Evolutionary conservation across 305 asterid species (phyloP).

Genomic region (Fraxinus dipetala): DNA sequence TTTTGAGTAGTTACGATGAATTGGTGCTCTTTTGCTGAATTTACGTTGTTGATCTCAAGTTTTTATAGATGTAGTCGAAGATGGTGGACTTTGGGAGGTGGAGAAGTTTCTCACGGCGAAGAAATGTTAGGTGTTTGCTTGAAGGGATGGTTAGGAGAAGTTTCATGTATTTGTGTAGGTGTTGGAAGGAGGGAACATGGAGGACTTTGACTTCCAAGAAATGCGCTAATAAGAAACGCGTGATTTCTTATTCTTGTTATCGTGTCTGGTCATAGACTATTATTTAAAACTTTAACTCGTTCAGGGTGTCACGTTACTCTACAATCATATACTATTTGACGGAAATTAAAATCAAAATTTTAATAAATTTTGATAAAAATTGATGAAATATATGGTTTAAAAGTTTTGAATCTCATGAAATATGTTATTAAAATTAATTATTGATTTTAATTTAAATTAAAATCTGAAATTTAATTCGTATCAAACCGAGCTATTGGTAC

Average conservation of each 20-base stretch:
- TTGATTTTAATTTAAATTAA: too few relatives aligned
- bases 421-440: too few relatives aligned
- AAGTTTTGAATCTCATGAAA: too few relatives aligned
- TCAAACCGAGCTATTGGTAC: too few relatives aligned
- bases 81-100: not conserved
- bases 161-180: not conserved
- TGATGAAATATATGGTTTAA: too few relatives aligned
- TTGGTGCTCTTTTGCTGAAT: not conserved
- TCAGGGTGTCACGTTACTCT: too few relatives aligned
- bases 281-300: too few relatives aligned
- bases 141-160: not conserved
- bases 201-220: not conserved
- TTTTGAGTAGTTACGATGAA: not conserved
- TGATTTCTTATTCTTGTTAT: not conserved
- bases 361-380: too few relatives aligned
- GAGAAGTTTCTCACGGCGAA: not conserved
- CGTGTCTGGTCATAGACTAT: not conserved
- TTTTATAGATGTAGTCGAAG: not conserved
- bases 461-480: too few relatives aligned
- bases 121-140: not conserved
- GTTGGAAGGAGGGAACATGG: not conserved
- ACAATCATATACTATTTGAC: too few relatives aligned
- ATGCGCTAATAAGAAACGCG: not conserved
- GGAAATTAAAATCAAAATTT: too few relatives aligned
- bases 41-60: not conserved